Evolutionary conservation across 78 protist species (phyloP), one percentile per base, ranked within the genome.

Genomic region (Dictyostelium firmibasis): DNA sequence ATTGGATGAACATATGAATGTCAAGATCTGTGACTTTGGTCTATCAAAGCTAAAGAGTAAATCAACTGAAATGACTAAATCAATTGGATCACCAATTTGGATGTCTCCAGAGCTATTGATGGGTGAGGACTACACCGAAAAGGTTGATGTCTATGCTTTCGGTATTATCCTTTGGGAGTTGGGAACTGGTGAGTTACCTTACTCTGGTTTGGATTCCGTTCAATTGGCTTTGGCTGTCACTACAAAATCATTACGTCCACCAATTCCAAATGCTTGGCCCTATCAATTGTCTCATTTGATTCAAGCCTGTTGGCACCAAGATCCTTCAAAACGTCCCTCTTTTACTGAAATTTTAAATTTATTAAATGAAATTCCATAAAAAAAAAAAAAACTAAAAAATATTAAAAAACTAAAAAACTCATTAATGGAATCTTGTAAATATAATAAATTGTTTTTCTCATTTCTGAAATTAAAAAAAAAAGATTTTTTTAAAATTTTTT

Each of bases 91-190:
- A 2, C 96, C 96, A 20, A 85, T 92, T 70, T 92, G 96, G 96
- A 92, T 92, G 96, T 76, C 82, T 9, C 96, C 96, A 9, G 96
- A 92, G 43, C 60, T 92, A 9, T 60, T 92, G 6, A 69, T 92
- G 29, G 96, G 96, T 25, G 86, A 92, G 11, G 89, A 79, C 33
- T 92, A 92, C 38, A 86, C 91, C 13, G 96, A 92, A n/a, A 92
- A 92, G 20, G 96, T 92, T 1, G 96, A 92, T 74, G 89, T 83
- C 43, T 92, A 84, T 62, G 91, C 96, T 5, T 92, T 44, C 41
- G 96, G 86, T 29, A 92, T 92, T 57, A 83, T 95, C 36, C 50
- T 97, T n/a, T 97, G 98, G 98, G 98, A 97, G 50, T 25, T 97
- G 81, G 81, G 87, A 29, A 91, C 96, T 33, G 86, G 97, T 4